A percentile compares a stretch with the other conserved stretches of the same genome.
phyloP scores from a whole-genome alignment of 1,284 basidiomycete genomes.

The Ceratobasidium sp. region DNA sequence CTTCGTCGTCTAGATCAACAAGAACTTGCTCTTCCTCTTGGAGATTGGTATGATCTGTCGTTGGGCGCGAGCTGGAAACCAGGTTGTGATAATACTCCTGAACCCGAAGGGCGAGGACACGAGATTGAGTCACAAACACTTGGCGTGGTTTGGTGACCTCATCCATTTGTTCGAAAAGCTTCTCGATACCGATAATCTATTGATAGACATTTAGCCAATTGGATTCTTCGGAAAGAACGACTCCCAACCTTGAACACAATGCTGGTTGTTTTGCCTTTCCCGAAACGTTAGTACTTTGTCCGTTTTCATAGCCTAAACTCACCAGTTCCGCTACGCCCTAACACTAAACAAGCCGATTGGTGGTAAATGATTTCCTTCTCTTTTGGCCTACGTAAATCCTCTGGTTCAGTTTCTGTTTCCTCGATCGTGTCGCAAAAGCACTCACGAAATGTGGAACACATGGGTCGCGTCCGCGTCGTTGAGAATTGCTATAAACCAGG shows the following conservation, averaged over 20 bases:
- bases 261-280: slow-evolving; percentile 43
- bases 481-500: slow-evolving; percentile 53
- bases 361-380: slow-evolving; percentile 71
- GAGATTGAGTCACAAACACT: slow-evolving; percentile 75
- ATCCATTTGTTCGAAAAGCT: slow-evolving; percentile 15
- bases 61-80: slow-evolving; percentile 45
- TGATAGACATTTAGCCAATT: not conserved
- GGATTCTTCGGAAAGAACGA: slow-evolving; percentile 51
- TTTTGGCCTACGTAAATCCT: slow-evolving; percentile 58
- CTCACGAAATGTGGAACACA: slow-evolving; percentile 63
- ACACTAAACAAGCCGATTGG: slow-evolving; percentile 66
- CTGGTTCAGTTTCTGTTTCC: too few relatives aligned
- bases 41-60: not conserved
- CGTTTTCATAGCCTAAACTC: not conserved
- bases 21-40: slow-evolving; percentile 28
- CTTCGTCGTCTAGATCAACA: slow-evolving; percentile 35
- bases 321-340: slow-evolving; percentile 76
- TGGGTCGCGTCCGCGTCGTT: slow-evolving; percentile 58
- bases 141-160: slow-evolving; percentile 60
- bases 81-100: slow-evolving; percentile 60
- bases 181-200: slow-evolving; percentile 69
- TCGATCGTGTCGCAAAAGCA: too few relatives aligned
- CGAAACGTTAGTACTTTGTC: not conserved
- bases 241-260: slow-evolving; percentile 43
- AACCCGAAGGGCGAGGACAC: slow-evolving; percentile 68